Evolutionary conservation across 1,284 basidiomycete genomes (phyloP).

Genomic region (Apiotrichum akiyoshidainum): DNA sequence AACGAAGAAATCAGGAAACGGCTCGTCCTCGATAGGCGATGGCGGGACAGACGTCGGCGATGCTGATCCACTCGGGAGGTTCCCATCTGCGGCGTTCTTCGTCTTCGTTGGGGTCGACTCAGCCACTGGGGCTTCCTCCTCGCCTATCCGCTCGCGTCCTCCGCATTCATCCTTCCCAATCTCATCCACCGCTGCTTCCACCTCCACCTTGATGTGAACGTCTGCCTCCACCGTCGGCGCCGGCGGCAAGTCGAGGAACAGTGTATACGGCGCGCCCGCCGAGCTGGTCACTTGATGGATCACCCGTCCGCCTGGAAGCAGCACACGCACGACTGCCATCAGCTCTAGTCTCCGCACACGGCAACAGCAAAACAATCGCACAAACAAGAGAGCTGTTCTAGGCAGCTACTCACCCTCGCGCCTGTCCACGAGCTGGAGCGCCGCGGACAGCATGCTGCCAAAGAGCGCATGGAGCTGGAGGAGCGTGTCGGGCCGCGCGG

Average conservation of each 20-base stretch:
- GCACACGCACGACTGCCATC: conserved; percentile 29
- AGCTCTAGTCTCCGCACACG: no score
- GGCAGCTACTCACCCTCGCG: conserved; percentile 33
- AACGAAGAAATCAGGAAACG: no score
- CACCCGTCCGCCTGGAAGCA: conserved; percentile 27
- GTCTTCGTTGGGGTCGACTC: not conserved
- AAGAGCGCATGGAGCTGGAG: conserved; percentile 41
- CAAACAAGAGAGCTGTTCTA: no score
- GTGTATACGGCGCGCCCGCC: conserved; percentile 39
- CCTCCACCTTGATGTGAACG: not conserved
- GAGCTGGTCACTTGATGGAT: conserved; percentile 30
- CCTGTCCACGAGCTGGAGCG: conserved; percentile 43
- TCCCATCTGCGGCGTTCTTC: no score
- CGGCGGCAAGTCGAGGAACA: conserved; percentile 28
- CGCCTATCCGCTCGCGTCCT: no score
- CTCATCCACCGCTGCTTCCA: no score
- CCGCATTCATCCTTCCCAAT: no score
- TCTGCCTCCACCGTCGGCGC: not conserved
- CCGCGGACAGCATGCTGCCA: conserved; percentile 42
- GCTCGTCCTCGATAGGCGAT: no score
- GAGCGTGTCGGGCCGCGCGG: conserved; percentile 25
- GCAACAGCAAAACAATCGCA: no score
- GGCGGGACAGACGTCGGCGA: no score
- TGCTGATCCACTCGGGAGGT: no score
- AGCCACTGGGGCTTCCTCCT: no score